phyloP scores from a whole-genome alignment of 768 basidiomycete genomes.

The Lactarius vividus region DNA sequence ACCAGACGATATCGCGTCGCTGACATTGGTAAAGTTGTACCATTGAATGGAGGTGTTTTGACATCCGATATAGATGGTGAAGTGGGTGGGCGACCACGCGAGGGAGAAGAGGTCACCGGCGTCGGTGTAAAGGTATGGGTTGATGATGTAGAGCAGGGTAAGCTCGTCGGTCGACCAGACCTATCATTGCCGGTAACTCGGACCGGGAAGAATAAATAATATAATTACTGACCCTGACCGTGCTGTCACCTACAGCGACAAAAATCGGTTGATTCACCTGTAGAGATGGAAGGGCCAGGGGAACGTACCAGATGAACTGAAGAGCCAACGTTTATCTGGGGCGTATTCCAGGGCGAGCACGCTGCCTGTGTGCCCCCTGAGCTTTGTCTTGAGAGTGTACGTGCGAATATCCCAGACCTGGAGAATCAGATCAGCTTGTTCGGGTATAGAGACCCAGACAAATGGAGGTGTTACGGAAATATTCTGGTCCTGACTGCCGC shows the following conservation, averaged over 20 bases:
- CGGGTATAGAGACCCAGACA: neutral
- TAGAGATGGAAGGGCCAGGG: neutral
- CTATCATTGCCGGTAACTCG: slow-evolving; percentile 38
- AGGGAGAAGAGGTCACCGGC: slow-evolving; percentile 89
- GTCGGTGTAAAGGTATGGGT: slow-evolving; percentile 74
- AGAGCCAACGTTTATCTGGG: slow-evolving; percentile 75
- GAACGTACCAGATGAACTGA: slow-evolving; percentile 79
- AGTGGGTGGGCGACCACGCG: slow-evolving; percentile 65
- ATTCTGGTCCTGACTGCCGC: slow-evolving; percentile 27
- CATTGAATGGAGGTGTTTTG: slow-evolving; percentile 94
- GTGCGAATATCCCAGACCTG: slow-evolving; percentile 86
- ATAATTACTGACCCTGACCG: slow-evolving; percentile 61
- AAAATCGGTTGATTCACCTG: neutral
- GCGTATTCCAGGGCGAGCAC: slow-evolving; percentile 79
- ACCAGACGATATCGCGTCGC: slow-evolving; percentile 6
- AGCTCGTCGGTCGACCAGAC: slow-evolving; percentile 79
- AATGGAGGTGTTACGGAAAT: slow-evolving; percentile 20
- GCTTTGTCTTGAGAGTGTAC: slow-evolving; percentile 62
- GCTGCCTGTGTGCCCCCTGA: slow-evolving; percentile 81
- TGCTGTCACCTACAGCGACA: slow-evolving; percentile 72
- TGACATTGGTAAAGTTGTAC: slow-evolving; percentile 53
- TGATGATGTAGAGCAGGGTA: slow-evolving; percentile 63
- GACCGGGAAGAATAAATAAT: neutral
- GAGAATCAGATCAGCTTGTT: neutral
- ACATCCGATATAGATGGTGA: slow-evolving; percentile 82